Evolutionary conservation across 2,329 filamentous ascomycete species (phyloP), one percentile per base, ranked within the genome.

Genomic region (Aspergillus unguis): DNA sequence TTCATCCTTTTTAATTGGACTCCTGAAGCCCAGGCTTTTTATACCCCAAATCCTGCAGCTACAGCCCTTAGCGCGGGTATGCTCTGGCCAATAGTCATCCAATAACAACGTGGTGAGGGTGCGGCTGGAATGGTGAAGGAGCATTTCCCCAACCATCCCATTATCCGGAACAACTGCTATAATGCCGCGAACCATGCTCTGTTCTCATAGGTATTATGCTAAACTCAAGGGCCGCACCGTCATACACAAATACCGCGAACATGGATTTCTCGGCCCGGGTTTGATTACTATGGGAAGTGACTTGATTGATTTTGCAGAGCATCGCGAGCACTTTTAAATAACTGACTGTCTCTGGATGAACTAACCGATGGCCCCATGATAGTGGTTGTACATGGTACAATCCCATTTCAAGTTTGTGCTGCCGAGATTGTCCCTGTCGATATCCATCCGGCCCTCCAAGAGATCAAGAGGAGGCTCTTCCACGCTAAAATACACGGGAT

Each of bases 321-420:
- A 17, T 17, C 17, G 17, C 17, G 17, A 17, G 28, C 28, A 8
- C 3, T 33, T 9, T 38, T 37, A 17, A 17, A 2, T 11, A 32
- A 2, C 1, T 37, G 6, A 37, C 25, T 26, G 3, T 10, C 23
- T 26, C 38, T 37, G 32, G 33, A 46, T 28, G 25, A 25, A 28
- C 38, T 46, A 6, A 17, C 17, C 17, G 17, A 46, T 28, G 9
- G 32, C 44, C 26, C 33, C 44, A 3, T 38, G 26, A 11, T 46
- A 46, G 3, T 46, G 9, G 32, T 29, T 37, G 27, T 46, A 46
- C 44, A 46, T 37, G 11, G 44, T 46, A 23, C 44, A 46, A n/a
- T 37, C 44, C 44, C 44, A 46, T n/a, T 46, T 33, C 44, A 36
- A 38, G 3, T 38, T 32, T 10, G 33, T 38, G 26, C 33, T 25